Evolutionary conservation across 2,329 filamentous ascomycete genomes (phyloP), one percentile per base, ranked within the genome.

Genomic region (Grosmannia penicillata): DNA sequence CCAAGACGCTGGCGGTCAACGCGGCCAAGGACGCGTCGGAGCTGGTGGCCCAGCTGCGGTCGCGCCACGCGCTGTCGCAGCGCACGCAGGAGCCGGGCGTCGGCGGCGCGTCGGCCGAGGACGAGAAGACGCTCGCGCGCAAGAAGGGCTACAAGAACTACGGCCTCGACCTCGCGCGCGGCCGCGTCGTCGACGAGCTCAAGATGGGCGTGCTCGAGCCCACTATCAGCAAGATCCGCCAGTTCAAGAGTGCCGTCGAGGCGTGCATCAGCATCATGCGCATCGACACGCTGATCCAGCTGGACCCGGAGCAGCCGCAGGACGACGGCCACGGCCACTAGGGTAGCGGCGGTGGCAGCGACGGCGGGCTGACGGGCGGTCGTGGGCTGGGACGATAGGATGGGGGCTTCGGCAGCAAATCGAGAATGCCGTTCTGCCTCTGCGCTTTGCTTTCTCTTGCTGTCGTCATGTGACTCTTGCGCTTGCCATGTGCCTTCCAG

Each of bases 121-220:
- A 93, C 52, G 85, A 91, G 59, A 94, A 93, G 70, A 78, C 77
- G 38, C 70, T 91, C 42, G 85, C 86, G 35, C 85, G 84, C 61
- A 91, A 89, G 65, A 95, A 94, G 76, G 83, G 82, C 51, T 98
- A 96, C 70, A 91, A 89, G 66, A 98, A 98, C 70, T 98, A 98
- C 60, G 91, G 91, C 36, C 68, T 98, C 42, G 93, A 98, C 59
- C 67, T 98, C 52, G 69, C 69, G 41, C 86, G 82, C 58, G 91
- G 91, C 49, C 89, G 85, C 58, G 84, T 96, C 42, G 79, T 87
- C 39, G 91, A 98, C 59, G 78, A 85, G 65, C 68, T 98, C 53
- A 96, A 96, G 72, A 78, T 84, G 11, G 91, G 91, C 55, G 87
- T 98, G 45, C 61, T 98, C 54, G 91, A 98, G 68, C 91, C 91